These are phyloP conservation scores for Lipomyces starkeyi DNA, from an alignment of 805 yeast species.

Conservation along the genomic window DNA sequence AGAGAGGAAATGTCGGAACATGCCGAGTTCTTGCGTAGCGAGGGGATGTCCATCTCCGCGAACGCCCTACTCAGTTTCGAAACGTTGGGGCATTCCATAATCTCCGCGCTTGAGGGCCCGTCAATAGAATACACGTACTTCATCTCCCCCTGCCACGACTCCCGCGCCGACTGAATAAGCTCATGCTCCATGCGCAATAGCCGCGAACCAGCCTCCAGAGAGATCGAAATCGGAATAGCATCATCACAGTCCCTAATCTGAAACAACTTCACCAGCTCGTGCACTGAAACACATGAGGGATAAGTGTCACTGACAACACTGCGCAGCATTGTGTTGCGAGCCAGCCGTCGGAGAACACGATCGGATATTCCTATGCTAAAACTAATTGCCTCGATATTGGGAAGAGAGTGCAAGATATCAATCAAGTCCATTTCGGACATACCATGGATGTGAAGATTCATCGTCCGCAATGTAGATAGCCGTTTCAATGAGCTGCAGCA, in stretches of 20 bases:
- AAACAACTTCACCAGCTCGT: conserved; percentile 2
- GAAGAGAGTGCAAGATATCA: not conserved
- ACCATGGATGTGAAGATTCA: conserved; percentile 14
- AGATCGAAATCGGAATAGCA: conserved; percentile 9
- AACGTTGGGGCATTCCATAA: not conserved
- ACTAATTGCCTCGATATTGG: conserved; percentile 2
- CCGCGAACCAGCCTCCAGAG: conserved; percentile 14
- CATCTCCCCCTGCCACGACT: not conserved
- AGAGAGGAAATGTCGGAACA: not conserved
- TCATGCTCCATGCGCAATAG: not conserved
- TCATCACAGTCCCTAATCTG: conserved; percentile 12
- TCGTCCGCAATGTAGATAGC: conserved; percentile 3
- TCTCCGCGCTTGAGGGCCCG: conserved; percentile 1
- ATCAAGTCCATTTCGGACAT: conserved; percentile 6
- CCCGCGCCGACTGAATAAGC: not conserved
- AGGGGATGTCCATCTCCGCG: too few relatives aligned
- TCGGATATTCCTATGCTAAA: conserved; percentile 6
- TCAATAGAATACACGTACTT: conserved; percentile 8
- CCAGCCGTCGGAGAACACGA: not conserved
- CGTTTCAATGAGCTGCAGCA: conserved; percentile 10
- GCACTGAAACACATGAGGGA: conserved; percentile 12
- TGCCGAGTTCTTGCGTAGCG: not conserved
- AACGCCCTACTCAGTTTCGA: not conserved
- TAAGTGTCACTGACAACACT: conserved; percentile 1
- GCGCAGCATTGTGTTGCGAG: not conserved